Conservation (phyloP, 2,329 filamentous ascomycete genomes). For the Fusarium illudens region DNA sequence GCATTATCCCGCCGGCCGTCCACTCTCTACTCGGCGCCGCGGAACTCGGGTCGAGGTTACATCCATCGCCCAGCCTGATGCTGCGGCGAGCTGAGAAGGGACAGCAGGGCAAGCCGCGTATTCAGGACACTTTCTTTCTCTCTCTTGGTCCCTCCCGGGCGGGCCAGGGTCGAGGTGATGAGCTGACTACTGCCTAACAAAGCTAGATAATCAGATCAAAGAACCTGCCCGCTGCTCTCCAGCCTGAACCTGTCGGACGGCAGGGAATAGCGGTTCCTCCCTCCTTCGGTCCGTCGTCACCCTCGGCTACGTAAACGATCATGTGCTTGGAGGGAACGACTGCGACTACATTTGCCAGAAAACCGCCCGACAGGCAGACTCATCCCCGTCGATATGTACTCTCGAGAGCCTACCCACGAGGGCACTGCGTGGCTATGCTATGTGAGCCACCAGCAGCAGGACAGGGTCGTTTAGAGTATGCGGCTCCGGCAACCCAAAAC, state of each 20-base stretch:
- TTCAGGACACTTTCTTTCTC: not conserved
- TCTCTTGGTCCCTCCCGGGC: not conserved
- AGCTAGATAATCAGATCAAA: not conserved
- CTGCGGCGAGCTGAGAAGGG: not conserved
- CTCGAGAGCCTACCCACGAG: not conserved
- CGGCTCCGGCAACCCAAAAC: not conserved
- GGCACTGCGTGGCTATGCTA: not conserved
- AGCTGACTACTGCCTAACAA: slow-evolving; percentile 3
- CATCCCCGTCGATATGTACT: not conserved
- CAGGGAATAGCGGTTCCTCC: not conserved
- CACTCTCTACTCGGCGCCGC: not conserved
- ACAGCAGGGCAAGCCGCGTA: not conserved
- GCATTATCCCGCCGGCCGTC: not conserved
- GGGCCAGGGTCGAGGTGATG: not conserved
- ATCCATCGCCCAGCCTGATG: not conserved
- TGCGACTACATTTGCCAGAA: not conserved
- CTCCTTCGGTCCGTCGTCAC: not conserved
- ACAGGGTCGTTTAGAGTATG: no score
- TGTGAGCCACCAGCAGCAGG: not conserved
- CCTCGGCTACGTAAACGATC: not conserved
- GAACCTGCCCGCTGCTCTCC: not conserved
- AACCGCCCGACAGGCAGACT: not conserved
- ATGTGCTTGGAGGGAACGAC: not conserved
- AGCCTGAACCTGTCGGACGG: not conserved
- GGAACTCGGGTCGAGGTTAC: not conserved